A percentile compares a stretch with the other conserved stretches of the same genome.
These are phyloP conservation scores for Fonsecaea pedrosoi DNA, from an alignment of 2,329 filamentous ascomycete genomes.

Conservation along the genomic window DNA sequence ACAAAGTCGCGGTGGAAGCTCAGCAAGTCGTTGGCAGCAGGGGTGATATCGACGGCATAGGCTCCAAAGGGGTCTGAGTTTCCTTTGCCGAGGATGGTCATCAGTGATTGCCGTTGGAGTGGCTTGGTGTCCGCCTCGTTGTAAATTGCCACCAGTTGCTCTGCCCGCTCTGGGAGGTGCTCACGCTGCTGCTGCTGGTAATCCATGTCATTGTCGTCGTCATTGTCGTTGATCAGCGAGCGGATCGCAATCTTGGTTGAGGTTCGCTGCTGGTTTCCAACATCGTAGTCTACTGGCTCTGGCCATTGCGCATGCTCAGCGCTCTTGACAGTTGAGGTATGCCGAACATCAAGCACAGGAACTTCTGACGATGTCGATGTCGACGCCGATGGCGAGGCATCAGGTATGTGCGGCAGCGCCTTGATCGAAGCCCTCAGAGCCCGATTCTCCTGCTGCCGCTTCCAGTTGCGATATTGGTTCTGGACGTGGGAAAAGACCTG, in stretches of 20 bases:
- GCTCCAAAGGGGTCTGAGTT: conserved; percentile 18
- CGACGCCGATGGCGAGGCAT: not conserved
- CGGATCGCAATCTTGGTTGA: conserved; percentile 4
- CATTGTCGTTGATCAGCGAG: conserved; percentile 9
- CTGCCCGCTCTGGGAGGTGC: not conserved
- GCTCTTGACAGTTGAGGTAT: not conserved
- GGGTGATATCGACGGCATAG: conserved; percentile 10
- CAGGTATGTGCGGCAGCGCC: not conserved
- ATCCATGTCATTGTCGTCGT: too few species aligned
- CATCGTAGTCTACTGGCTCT: not conserved
- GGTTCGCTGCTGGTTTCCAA: not conserved
- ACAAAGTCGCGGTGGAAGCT: conserved; percentile 7
- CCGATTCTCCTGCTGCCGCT: conserved; percentile 10
- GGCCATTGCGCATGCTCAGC: not conserved
- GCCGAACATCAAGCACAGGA: not conserved
- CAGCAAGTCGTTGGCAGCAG: conserved; percentile 6
- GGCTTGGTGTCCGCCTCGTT: not conserved
- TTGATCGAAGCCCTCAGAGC: conserved; percentile 11
- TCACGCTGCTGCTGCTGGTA: too few species aligned
- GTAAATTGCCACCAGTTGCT: not conserved
- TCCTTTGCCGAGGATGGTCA: conserved; percentile 9
- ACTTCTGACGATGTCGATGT: not conserved
- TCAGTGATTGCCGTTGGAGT: not conserved
- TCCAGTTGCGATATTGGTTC: conserved; percentile 15
- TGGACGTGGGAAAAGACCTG: conserved; percentile 12